Percentiles rank a stretch among this genome's conserved stretches.
These are phyloP conservation scores for Cutaneotrichosporon daszewskae DNA, from an alignment of 1,284 basidiomycete species.

Conservation along the genomic window DNA sequence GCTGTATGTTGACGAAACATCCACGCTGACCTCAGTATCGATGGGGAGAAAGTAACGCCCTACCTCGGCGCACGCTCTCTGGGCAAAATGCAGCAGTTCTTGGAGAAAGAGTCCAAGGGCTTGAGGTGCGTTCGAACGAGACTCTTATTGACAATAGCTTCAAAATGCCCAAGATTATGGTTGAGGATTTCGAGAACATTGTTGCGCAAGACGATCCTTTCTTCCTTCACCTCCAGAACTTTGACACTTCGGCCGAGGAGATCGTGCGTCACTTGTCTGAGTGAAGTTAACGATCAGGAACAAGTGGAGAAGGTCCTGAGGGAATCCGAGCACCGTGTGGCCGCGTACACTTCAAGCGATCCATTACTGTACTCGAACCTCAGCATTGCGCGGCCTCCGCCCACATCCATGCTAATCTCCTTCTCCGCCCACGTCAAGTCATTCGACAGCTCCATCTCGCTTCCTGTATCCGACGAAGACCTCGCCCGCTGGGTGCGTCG, in stretches of 20 bases:
- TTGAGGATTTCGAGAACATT: constrained; percentile 50
- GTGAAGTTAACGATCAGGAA: constrained; percentile 41
- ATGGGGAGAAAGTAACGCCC: too few relatives aligned
- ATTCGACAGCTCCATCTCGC: constrained; percentile 18
- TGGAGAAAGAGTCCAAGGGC: constrained; percentile 52
- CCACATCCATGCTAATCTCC: constrained; percentile 59
- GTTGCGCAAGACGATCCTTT: constrained; percentile 59
- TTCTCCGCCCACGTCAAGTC: constrained; percentile 60
- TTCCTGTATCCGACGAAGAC: constrained; percentile 29
- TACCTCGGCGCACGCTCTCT: constrained; percentile 65
- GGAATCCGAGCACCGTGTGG: too few relatives aligned
- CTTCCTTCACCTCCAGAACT: constrained; percentile 66
- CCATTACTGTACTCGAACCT: constrained; percentile 52
- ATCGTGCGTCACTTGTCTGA: constrained; percentile 36
- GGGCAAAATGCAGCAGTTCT: constrained; percentile 63
- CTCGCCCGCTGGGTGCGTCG: constrained; percentile 55
- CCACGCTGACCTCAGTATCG: too few relatives aligned
- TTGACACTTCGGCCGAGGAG: constrained; percentile 41
- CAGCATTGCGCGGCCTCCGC: constrained; percentile 52
- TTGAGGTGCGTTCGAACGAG: neutral
- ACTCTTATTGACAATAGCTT: constrained; percentile 38
- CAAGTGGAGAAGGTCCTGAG: constrained; percentile 53
- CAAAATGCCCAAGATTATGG: constrained; percentile 50
- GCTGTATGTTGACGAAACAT: too few relatives aligned
- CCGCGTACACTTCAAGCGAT: constrained; percentile 54